phyloP scores from a whole-genome alignment of 2,329 filamentous ascomycete species.

The Sclerotinia minor region DNA sequence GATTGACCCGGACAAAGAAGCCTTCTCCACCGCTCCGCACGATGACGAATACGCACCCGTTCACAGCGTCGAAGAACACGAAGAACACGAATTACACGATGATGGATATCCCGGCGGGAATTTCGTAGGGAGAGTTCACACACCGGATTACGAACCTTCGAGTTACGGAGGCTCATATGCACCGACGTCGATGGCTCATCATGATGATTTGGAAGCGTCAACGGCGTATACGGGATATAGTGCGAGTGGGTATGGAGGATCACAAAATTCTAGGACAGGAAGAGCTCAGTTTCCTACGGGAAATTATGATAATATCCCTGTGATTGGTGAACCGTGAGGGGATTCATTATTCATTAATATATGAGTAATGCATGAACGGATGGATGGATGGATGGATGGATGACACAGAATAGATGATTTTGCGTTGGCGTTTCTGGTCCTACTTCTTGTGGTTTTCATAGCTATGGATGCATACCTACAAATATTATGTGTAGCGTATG shows the following conservation, averaged over 20 bases:
- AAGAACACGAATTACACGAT: constrained; percentile 34
- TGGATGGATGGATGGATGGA: neutral
- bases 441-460: constrained; percentile 18
- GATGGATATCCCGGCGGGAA: constrained; percentile 24
- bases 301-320: constrained; percentile 51
- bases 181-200: constrained; percentile 42
- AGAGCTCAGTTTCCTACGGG: constrained; percentile 54
- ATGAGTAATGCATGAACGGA: constrained; percentile 13
- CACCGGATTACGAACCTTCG: constrained; percentile 26
- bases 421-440: constrained; percentile 15
- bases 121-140: constrained; percentile 4
- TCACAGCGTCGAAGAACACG: constrained; percentile 47
- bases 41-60: constrained; percentile 67
- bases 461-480: neutral
- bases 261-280: constrained; percentile 26
- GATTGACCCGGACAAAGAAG: constrained; percentile 69
- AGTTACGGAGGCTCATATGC: constrained; percentile 33
- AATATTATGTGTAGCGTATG: neutral
- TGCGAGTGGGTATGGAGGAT: constrained; percentile 39
- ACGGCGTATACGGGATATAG: constrained; percentile 49
- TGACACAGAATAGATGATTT: constrained; percentile 15
- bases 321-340: constrained; percentile 21
- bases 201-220: constrained; percentile 39
- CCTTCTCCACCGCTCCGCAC: constrained; percentile 66
- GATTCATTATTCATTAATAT: neutral